phyloP scores from a whole-genome alignment of 495 filamentous ascomycete species.

The Neurospora pannonica region DNA sequence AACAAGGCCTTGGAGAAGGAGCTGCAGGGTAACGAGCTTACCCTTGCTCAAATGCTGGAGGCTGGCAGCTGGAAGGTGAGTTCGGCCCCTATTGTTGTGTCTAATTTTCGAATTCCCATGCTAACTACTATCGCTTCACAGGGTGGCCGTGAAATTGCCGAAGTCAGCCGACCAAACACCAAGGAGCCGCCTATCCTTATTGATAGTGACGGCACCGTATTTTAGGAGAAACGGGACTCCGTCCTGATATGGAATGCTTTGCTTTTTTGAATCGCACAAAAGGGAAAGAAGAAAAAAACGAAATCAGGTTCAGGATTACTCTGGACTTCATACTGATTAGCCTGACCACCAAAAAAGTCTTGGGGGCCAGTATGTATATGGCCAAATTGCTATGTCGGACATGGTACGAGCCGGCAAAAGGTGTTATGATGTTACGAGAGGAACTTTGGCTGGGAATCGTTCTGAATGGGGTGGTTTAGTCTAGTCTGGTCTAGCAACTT shows the following conservation, averaged over 20 bases:
- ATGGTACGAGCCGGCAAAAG: neutral
- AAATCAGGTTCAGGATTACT: neutral
- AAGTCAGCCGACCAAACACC: slow-evolving; percentile 90
- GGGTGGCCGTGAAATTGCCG: slow-evolving; percentile 94
- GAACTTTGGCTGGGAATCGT: neutral
- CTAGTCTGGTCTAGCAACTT: neutral
- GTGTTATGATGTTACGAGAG: neutral
- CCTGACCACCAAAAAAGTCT: neutral
- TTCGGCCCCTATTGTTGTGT: neutral
- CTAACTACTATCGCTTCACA: slow-evolving; percentile 32
- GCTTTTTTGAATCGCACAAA: neutral
- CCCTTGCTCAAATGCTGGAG: slow-evolving; percentile 71
- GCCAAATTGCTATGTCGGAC: neutral
- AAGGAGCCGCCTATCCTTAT: slow-evolving; percentile 97
- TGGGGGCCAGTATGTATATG: neutral
- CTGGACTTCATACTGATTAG: neutral
- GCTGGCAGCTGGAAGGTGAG: slow-evolving; percentile 92
- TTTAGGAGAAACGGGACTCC: slow-evolving; percentile 38
- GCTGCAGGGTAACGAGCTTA: slow-evolving; percentile 48
- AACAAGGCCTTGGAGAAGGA: slow-evolving; percentile 49
- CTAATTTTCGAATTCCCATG: neutral
- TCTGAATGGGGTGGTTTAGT: neutral
- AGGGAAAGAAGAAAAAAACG: neutral
- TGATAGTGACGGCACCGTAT: slow-evolving; percentile 90
- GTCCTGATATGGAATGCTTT: neutral